Percentiles rank a stretch among this genome's conserved stretches.
Conservation (phyloP, 129 eudicot genomes). For the Tagetes patula region DNA sequence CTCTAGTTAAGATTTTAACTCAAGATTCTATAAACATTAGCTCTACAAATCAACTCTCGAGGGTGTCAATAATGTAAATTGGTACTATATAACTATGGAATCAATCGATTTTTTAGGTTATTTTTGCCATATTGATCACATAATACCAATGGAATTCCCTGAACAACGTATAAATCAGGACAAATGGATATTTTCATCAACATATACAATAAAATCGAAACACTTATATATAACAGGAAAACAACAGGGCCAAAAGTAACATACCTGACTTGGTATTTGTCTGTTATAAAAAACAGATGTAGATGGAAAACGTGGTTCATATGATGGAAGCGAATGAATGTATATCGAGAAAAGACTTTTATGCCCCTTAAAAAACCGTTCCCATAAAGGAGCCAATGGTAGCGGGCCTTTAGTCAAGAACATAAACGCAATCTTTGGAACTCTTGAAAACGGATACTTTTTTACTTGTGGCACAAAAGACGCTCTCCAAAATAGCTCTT, state of each 20-base stretch:
- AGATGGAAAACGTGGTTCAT: conserved; percentile 47
- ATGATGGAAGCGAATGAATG: conserved; percentile 76
- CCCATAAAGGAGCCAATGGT: conserved; percentile 93
- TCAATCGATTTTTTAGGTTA: not conserved
- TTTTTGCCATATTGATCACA: not conserved
- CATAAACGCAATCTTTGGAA: conserved; percentile 93
- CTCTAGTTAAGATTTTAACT: not conserved
- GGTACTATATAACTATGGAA: not conserved
- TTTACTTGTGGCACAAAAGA: conserved; percentile 62
- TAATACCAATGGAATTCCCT: not conserved
- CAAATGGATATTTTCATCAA: not conserved
- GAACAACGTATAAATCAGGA: not conserved
- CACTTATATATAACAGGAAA: conserved; percentile 20
- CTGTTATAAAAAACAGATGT: conserved; percentile 79
- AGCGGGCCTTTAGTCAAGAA: conserved; percentile 98
- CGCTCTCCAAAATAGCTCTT: conserved; percentile 87
- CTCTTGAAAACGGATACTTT: conserved; percentile 71
- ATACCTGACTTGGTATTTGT: conserved; percentile 92
- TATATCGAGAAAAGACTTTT: conserved; percentile 62
- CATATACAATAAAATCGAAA: not conserved
- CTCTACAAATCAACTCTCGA: not conserved
- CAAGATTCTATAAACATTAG: not conserved
- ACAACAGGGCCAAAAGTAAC: not conserved
- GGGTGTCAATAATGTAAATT: not conserved
- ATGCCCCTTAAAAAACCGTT: conserved; percentile 85